These are phyloP conservation scores for Metarhizium anisopliae DNA, from an alignment of 2,329 filamentous ascomycete genomes.

Conservation along the genomic window DNA sequence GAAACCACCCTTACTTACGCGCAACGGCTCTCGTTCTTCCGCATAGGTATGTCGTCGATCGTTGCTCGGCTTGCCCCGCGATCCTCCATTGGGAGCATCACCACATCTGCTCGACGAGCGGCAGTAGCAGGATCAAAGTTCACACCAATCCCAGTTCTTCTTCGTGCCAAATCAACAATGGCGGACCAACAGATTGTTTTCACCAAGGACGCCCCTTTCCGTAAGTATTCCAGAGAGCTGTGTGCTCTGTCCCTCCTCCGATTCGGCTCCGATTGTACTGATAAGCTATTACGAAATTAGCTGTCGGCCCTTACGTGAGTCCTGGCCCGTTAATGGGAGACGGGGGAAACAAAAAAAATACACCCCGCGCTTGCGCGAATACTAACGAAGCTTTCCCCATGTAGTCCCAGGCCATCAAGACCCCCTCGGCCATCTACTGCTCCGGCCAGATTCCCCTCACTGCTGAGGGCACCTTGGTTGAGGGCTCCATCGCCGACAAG, in stretches of 20 bases:
- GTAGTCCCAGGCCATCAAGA: conserved; percentile 60
- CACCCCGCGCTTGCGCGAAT: neutral
- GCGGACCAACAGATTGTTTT: conserved; percentile 42
- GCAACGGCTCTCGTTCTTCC: neutral
- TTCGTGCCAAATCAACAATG: conserved; percentile 30
- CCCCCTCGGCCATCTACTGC: conserved; percentile 55
- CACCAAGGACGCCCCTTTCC: conserved; percentile 49
- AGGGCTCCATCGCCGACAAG: conserved; percentile 55
- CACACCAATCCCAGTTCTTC: conserved; percentile 19
- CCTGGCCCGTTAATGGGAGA: neutral
- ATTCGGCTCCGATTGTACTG: neutral
- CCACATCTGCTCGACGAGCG: conserved; percentile 3
- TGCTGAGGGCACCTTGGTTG: conserved; percentile 43
- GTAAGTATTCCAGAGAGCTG: conserved; percentile 29
- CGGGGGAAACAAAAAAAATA: neutral
- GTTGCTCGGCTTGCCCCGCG: conserved; percentile 11
- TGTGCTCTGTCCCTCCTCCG: neutral
- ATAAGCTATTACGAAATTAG: conserved; percentile 22
- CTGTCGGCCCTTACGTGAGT: conserved; percentile 55
- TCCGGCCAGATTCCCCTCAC: conserved; percentile 66
- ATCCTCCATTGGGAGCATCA: conserved; percentile 1
- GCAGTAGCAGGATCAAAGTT: conserved; percentile 14
- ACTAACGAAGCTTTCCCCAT: neutral
- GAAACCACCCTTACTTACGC: neutral
- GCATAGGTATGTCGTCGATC: conserved; percentile 18